A percentile compares a stretch with the other conserved stretches of the same genome.
Conservation (phyloP, 2,329 filamentous ascomycete species). For the Neonectria punicea region DNA sequence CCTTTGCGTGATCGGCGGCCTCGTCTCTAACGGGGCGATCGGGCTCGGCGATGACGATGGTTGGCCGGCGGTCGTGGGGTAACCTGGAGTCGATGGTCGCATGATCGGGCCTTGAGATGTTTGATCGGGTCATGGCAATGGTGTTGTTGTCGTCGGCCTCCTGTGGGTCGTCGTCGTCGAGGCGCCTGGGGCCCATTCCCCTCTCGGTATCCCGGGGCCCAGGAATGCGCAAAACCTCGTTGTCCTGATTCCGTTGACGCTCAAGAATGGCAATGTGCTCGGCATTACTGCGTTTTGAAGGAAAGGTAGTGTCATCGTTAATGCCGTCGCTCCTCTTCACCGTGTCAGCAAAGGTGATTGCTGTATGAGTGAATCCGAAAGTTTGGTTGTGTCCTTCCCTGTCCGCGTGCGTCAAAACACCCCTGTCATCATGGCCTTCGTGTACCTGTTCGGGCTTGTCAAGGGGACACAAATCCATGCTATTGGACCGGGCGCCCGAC, state of each 20-base stretch:
- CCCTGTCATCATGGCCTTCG: slow-evolving; percentile 20
- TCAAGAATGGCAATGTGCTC: slow-evolving; percentile 91
- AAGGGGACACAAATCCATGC: slow-evolving; percentile 37
- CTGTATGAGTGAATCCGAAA: slow-evolving; percentile 38
- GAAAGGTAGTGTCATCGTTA: slow-evolving; percentile 59
- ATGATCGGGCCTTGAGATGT: slow-evolving; percentile 41
- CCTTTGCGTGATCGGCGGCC: slow-evolving; percentile 54
- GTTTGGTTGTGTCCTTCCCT: slow-evolving; percentile 19
- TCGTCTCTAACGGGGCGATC: slow-evolving; percentile 52
- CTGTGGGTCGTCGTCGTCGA: slow-evolving; percentile 55
- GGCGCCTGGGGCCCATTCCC: slow-evolving; percentile 74
- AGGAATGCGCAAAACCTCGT: slow-evolving; percentile 84
- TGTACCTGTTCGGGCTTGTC: slow-evolving; percentile 33
- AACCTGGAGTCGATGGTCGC: slow-evolving; percentile 33
- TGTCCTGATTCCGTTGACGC: slow-evolving; percentile 81
- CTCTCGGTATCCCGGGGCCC: slow-evolving; percentile 90
- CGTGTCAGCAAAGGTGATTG: slow-evolving; percentile 75
- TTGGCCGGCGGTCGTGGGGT: slow-evolving; percentile 57
- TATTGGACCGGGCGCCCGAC: slow-evolving; percentile 43
- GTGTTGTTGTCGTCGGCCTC: slow-evolving; percentile 47
- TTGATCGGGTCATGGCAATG: slow-evolving; percentile 38
- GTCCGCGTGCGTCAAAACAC: slow-evolving; percentile 4
- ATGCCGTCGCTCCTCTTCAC: slow-evolving; percentile 69
- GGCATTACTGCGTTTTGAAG: slow-evolving; percentile 68
- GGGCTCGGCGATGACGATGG: slow-evolving; percentile 76